Conservation (phyloP, 2,329 filamentous ascomycete genomes). For the Cercospora sp. region DNA sequence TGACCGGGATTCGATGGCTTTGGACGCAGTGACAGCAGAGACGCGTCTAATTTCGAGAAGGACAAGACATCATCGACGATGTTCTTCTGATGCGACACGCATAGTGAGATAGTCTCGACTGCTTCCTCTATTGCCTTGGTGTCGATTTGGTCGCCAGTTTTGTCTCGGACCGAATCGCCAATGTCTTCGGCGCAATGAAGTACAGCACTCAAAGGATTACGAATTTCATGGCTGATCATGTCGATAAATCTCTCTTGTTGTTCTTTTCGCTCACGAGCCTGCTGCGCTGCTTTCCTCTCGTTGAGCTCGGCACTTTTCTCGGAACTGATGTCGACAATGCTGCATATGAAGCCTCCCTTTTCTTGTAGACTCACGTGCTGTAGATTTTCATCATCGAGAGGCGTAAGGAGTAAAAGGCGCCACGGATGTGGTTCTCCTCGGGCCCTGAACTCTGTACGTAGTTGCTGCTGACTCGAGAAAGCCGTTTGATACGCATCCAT, state of each 20-base stretch:
- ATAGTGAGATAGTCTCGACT: conserved; percentile 43
- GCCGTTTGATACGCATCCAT: conserved; percentile 48
- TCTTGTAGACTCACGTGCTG: conserved; percentile 34
- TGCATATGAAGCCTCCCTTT: conserved; percentile 49
- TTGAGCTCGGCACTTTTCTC: conserved; percentile 47
- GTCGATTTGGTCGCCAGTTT: conserved; percentile 23
- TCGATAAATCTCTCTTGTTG: conserved; percentile 51
- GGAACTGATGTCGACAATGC: conserved; percentile 49
- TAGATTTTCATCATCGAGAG: conserved; percentile 43
- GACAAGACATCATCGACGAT: conserved; percentile 44
- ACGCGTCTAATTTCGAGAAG: conserved; percentile 39
- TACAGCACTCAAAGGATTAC: conserved; percentile 41
- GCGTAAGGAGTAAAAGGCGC: conserved; percentile 47
- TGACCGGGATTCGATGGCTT: conserved; percentile 31
- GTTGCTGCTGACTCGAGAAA: conserved; percentile 41
- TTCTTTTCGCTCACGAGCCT: conserved; percentile 47
- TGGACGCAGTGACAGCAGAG: conserved; percentile 35
- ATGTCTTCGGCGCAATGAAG: conserved; percentile 49
- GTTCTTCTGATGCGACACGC: conserved; percentile 47
- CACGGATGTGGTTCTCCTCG: conserved; percentile 38
- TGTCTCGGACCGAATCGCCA: conserved; percentile 32
- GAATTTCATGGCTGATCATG: conserved; percentile 46
- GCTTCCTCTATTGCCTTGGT: conserved; percentile 31
- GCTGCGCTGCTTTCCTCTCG: conserved; percentile 45
- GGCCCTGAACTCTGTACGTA: conserved; percentile 48